These are phyloP conservation scores for Exophiala mesophila DNA, from an alignment of 2,329 filamentous ascomycete species.

Conservation along the genomic window DNA sequence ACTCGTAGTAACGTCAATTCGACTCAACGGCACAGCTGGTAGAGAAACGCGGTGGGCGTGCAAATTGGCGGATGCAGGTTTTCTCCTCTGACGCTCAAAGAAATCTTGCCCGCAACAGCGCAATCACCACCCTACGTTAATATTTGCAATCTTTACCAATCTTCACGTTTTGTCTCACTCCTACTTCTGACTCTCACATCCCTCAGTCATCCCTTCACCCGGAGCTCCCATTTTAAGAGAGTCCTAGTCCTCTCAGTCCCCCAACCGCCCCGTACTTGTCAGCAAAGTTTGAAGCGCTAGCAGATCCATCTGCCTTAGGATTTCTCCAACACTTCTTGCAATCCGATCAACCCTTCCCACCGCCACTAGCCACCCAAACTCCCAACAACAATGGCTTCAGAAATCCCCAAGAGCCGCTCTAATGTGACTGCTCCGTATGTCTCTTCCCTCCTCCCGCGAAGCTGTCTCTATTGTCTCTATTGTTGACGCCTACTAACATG, in stretches of 20 bases:
- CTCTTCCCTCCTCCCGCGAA: neutral
- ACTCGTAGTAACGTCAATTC: too few relatives aligned
- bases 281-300: conserved; percentile 2
- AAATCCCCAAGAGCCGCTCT: conserved; percentile 15
- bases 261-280: conserved; percentile 64
- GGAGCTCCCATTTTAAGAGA: neutral
- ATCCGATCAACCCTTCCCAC: conserved; percentile 6
- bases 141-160: too few relatives aligned
- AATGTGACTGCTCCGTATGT: conserved; percentile 16
- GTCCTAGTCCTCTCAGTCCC: neutral
- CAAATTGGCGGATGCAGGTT: neutral
- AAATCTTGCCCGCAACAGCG: neutral
- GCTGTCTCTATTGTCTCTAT: neutral
- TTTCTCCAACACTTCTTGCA: conserved; percentile 49
- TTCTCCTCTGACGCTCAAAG: neutral
- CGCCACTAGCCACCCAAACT: conserved; percentile 2
- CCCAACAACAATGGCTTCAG: conserved; percentile 12
- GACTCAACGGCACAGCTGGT: too few relatives aligned
- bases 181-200: neutral
- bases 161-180: neutral
- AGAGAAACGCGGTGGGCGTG: neutral
- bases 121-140: neutral
- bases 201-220: neutral
- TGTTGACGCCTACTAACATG: conserved; percentile 18
- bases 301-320: neutral